Conservation (phyloP, 306 rosid genomes). For the Lotus japonicus region DNA sequence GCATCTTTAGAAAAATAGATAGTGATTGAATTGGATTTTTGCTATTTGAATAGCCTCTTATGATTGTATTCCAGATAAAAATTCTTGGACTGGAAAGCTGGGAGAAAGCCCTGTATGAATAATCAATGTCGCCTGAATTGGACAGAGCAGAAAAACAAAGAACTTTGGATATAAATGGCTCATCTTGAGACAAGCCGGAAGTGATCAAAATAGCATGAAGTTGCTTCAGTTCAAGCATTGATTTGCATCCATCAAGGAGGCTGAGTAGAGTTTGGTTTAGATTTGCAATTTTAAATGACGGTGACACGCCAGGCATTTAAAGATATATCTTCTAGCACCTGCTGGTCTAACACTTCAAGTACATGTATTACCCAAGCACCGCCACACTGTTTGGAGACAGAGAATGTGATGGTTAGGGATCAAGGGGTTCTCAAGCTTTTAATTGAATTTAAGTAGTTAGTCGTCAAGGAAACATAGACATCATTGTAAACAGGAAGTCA, state of each 20-base stretch:
- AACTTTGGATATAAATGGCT: slow-evolving; percentile 32
- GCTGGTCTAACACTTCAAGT: background rate
- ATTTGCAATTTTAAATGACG: slow-evolving; percentile 20
- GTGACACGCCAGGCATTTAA: slow-evolving; percentile 33
- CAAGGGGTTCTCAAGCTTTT: background rate
- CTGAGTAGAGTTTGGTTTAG: slow-evolving; percentile 24
- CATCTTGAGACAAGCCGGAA: slow-evolving; percentile 49
- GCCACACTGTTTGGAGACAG: slow-evolving; percentile 4
- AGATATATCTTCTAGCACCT: background rate
- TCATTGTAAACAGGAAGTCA: background rate
- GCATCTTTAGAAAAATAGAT: slow-evolving; percentile 48
- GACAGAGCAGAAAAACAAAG: slow-evolving; percentile 50
- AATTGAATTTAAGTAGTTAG: too few relatives aligned
- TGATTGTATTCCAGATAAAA: slow-evolving; percentile 56
- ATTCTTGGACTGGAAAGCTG: slow-evolving; percentile 46
- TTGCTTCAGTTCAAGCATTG: slow-evolving; percentile 57
- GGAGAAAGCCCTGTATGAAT: slow-evolving; percentile 47
- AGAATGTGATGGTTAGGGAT: background rate
- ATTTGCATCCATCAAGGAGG: slow-evolving; percentile 47
- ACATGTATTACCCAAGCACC: slow-evolving; percentile 8
- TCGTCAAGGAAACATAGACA: too few relatives aligned
- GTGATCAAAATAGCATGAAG: slow-evolving; percentile 52
- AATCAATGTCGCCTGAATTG: slow-evolving; percentile 37
- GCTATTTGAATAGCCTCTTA: slow-evolving; percentile 59
- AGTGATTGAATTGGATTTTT: slow-evolving; percentile 48